Percentiles rank a stretch among this genome's conserved stretches.
Conservation (phyloP, 169 alveolate genomes). For the Perkinsus olseni region DNA sequence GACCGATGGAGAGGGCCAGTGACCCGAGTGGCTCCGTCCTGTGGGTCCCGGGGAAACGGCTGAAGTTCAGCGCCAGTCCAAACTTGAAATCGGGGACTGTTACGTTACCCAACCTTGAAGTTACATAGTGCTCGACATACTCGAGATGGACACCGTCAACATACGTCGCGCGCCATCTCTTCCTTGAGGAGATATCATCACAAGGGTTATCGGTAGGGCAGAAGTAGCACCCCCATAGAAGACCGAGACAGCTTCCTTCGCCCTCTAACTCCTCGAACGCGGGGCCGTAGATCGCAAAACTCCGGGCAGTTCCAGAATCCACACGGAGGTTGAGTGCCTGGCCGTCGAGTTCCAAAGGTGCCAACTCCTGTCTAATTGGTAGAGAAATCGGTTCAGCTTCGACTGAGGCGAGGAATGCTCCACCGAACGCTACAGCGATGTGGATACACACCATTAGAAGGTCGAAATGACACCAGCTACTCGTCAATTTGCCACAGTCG, state of each 20-base stretch:
- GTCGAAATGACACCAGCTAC: no score
- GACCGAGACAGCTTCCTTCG: background rate
- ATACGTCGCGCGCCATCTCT: background rate
- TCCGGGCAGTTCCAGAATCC: background rate
- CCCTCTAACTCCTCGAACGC: background rate
- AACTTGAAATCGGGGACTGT: no score
- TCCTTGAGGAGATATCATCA: background rate
- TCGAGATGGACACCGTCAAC: background rate
- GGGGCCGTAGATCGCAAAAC: background rate
- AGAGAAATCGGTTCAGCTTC: background rate
- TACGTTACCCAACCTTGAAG: no score
- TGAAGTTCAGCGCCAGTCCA: no score
- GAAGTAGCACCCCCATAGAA: background rate
- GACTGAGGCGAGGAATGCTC: no score
- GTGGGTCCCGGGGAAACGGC: no score
- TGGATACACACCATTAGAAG: no score
- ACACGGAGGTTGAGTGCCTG: background rate
- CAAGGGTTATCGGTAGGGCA: background rate
- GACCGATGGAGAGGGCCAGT: no score
- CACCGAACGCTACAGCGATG: no score
- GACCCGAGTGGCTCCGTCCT: no score
- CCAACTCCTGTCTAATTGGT: background rate
- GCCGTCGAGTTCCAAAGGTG: background rate
- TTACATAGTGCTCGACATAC: background rate
- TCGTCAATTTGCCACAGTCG: no score